Conservation (phyloP, 768 basidiomycete genomes). For the Hirschioporus abietinus region DNA sequence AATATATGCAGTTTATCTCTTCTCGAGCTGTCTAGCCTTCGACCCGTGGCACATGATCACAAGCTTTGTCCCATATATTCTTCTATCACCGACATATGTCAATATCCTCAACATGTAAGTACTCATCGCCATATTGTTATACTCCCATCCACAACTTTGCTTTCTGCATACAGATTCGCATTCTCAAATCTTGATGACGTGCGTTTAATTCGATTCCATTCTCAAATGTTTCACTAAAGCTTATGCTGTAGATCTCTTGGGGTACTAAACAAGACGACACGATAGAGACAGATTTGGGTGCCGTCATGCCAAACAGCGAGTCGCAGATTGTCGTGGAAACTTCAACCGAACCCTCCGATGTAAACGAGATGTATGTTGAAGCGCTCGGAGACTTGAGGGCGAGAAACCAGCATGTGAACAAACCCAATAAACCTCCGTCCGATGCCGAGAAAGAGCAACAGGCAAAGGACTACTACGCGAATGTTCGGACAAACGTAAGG, state of each 20-base stretch:
- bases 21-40: constrained; percentile 75
- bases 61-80: constrained; percentile 81
- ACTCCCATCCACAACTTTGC: constrained; percentile 13
- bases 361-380: constrained; percentile 81
- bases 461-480: constrained; percentile 84
- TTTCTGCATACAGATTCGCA: constrained; percentile 54
- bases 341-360: constrained; percentile 73
- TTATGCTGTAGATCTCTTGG: constrained; percentile 67
- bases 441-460: constrained; percentile 64
- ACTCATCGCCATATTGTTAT: neutral
- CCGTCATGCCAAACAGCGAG: constrained; percentile 73
- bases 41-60: constrained; percentile 98
- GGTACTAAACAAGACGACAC: constrained; percentile 89
- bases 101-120: constrained; percentile 73
- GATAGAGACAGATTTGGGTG: constrained; percentile 73
- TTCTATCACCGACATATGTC: constrained; percentile 79
- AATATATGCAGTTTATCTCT: constrained; percentile 54
- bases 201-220: constrained; percentile 20
- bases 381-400: constrained; percentile 68
- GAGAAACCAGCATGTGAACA: constrained; percentile 39
- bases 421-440: constrained; percentile 27
- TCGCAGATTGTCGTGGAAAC: constrained; percentile 87
- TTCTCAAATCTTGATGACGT: constrained; percentile 86
- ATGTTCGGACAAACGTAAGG: constrained; percentile 72
- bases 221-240: constrained; percentile 4